Evolutionary conservation across 169 alveolate genomes (phyloP), one percentile per base, ranked within the genome.

Genomic region (Plasmodium coatneyi): DNA sequence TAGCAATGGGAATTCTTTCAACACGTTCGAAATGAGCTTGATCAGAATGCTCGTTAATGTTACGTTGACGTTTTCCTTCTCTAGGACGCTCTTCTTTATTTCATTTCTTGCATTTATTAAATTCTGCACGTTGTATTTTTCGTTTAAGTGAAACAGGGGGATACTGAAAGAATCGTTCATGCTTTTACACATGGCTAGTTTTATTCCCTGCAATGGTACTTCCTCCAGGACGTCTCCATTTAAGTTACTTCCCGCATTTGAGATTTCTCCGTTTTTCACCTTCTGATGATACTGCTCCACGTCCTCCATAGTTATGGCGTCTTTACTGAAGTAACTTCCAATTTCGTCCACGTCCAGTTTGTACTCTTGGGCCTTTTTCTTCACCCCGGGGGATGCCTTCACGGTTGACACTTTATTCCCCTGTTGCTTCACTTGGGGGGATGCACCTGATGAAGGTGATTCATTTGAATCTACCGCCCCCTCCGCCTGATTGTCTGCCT

Each of bases 1-100:
- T 80, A 98, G 80, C 14, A 97, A 96, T 12, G 99, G 99, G 79
- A 82, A 95, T 14, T 97, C 98, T 22, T 66, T 70, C 71, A 98
- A 91, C 1, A 98, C 97, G 22, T 97, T 93, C 5, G 99, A 98
- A 82, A 98, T 89, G 3, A 98, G 98, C 96, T 98, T 98, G 32
- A 98, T 95, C 49, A 98, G 60, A 92, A 98, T 96, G 16, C 99
- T 98, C 74, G 99, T 97, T 80, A 97, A 93, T n/a, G 99, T 98
- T 22, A 97, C 81, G 81, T 96, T 96, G 19, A 97, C 60, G 43
- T 92, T 96, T 12, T 92, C 96, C 52, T 71, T 78, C 52, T 93
- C 92, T 39, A 89, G 92, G 72, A 81, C 36, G 39, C 46, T 46
- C 19, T 74, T 86, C 52, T 79, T 79, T 25, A 79, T 25, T 79